phyloP scores from a whole-genome alignment of 2,329 filamentous ascomycete species.

The Chaetomiaceae sp. region DNA sequence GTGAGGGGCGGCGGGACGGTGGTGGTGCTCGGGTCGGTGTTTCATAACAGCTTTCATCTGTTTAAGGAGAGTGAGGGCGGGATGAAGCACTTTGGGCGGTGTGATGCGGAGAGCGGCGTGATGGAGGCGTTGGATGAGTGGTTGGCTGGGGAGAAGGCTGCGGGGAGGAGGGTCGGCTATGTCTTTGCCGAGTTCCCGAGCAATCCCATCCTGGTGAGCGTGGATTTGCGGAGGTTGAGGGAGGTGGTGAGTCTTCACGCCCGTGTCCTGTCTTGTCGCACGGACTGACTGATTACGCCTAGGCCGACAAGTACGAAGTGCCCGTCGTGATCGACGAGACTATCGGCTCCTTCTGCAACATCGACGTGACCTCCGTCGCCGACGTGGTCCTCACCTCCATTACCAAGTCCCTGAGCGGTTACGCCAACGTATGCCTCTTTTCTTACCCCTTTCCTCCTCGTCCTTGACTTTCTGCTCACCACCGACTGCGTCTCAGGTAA shows the following conservation, averaged over 20 bases:
- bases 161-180: conserved; percentile 37
- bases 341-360: conserved; percentile 40
- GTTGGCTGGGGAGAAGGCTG: conserved; percentile 35
- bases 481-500: conserved; percentile 29
- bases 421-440: conserved; percentile 37
- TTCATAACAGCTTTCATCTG: conserved; percentile 45
- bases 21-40: conserved; percentile 45
- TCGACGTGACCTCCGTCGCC: conserved; percentile 43
- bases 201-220: conserved; percentile 39
- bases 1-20: conserved; percentile 28
- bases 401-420: conserved; percentile 55
- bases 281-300: background rate
- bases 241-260: conserved; percentile 34
- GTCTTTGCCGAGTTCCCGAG: conserved; percentile 45
- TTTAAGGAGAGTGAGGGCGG: conserved; percentile 39
- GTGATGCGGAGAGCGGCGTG: conserved; percentile 32
- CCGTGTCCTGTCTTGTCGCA: conserved; percentile 3
- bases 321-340: conserved; percentile 45
- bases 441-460: background rate
- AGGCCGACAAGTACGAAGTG: conserved; percentile 39
- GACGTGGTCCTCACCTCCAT: conserved; percentile 48
- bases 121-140: conserved; percentile 41
- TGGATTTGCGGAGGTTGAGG: conserved; percentile 35
- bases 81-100: conserved; percentile 42
- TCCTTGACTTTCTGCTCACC: background rate